A percentile compares a stretch with the other conserved stretches of the same genome.
Conservation (phyloP, 2,329 filamentous ascomycete species). For the Fusarium falciforme region DNA sequence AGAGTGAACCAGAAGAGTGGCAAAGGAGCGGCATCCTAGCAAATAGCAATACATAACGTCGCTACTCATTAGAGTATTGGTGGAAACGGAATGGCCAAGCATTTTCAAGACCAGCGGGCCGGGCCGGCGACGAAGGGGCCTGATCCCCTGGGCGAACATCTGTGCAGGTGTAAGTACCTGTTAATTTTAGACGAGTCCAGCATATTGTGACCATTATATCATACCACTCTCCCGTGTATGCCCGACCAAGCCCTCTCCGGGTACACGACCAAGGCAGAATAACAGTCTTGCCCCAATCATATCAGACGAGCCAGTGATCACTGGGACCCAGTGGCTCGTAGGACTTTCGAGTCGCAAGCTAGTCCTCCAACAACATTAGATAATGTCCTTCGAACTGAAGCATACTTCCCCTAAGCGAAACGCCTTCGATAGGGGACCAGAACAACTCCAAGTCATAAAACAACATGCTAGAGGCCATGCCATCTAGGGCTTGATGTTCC, state of each 20-base stretch:
- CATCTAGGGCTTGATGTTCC: background rate
- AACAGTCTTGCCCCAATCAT: background rate
- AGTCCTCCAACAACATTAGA: background rate
- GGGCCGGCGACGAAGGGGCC: background rate
- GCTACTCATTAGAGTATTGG: background rate
- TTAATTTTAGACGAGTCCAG: background rate
- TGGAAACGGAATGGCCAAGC: background rate
- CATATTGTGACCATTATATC: background rate
- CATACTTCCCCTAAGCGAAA: too few relatives aligned
- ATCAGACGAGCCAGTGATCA: background rate
- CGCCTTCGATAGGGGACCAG: fast-evolving
- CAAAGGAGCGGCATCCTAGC: background rate
- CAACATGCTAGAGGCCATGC: too few relatives aligned
- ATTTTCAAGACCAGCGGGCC: background rate
- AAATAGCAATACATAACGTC: background rate
- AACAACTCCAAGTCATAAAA: background rate
- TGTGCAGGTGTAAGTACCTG: background rate
- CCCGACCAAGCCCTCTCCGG: background rate
- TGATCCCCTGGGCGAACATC: background rate
- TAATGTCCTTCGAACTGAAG: background rate
- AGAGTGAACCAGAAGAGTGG: background rate
- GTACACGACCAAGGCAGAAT: background rate
- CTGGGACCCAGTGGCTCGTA: background rate
- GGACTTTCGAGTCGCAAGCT: background rate
- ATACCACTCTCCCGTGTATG: background rate